These are phyloP conservation scores for Diaporthe batatas DNA, from an alignment of 2,329 filamentous ascomycete species.

Conservation along the genomic window DNA sequence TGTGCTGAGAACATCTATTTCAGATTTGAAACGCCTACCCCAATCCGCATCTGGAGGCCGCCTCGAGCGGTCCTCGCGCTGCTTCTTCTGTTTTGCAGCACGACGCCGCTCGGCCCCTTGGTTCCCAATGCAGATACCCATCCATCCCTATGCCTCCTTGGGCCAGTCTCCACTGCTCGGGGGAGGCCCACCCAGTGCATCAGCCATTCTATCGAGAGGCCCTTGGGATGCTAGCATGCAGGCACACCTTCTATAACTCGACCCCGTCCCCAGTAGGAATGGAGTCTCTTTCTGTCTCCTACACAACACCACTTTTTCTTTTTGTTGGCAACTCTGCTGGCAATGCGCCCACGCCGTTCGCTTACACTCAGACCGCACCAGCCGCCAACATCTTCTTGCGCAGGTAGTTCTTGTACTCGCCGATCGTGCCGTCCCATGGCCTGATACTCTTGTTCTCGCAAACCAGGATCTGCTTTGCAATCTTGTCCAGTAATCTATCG, in stretches of 20 bases:
- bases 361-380: constrained; percentile 81
- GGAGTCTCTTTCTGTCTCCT: constrained; percentile 9
- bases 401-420: constrained; percentile 97
- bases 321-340: constrained; percentile 35
- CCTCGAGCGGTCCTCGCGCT: constrained; percentile 15
- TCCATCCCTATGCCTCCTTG: constrained; percentile 21
- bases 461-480: constrained; percentile 99
- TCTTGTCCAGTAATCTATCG: constrained; percentile 92
- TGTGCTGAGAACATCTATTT: constrained; percentile 25
- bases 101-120: constrained; percentile 10
- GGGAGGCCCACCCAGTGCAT: constrained; percentile 10
- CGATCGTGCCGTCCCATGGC: constrained; percentile 89
- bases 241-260: constrained; percentile 33
- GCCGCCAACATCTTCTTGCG: constrained; percentile 97
- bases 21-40: constrained; percentile 21
- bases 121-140: constrained; percentile 13
- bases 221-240: constrained; percentile 18
- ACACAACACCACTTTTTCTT: constrained; percentile 4
- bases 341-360: constrained; percentile 39
- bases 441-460: constrained; percentile 98
- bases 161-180: not conserved
- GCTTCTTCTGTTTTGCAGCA: constrained; percentile 4
- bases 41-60: constrained; percentile 5
- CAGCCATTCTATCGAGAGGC: constrained; percentile 28
- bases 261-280: not conserved